Conservation (phyloP, 2,329 filamentous ascomycete genomes). For the Colletotrichum sublineola region DNA sequence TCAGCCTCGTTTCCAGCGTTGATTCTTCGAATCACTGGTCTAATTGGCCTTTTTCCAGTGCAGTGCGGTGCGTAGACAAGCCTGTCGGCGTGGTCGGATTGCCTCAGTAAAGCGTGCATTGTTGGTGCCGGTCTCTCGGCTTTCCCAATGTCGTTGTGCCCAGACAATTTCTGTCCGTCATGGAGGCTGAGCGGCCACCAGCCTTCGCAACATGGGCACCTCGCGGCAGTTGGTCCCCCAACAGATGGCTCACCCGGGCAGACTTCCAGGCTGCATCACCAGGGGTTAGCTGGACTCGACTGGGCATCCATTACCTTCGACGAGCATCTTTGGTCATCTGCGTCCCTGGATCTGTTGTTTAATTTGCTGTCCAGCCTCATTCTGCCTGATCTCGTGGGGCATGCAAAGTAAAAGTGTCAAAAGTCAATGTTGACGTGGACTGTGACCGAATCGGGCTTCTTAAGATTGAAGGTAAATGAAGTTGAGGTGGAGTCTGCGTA, state of each 20-base stretch:
- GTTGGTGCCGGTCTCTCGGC: constrained; percentile 1
- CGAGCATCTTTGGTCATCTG: constrained; percentile 23
- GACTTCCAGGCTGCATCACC: constrained; percentile 34
- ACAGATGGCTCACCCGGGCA: constrained; percentile 25
- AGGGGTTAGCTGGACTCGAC: constrained; percentile 26
- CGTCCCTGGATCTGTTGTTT: background rate
- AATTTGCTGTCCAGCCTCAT: constrained; percentile 7
- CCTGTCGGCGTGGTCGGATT: constrained; percentile 21
- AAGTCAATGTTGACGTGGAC: background rate
- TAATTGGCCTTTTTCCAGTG: background rate
- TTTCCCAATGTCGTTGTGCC: background rate
- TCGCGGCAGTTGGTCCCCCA: constrained; percentile 28
- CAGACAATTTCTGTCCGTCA: constrained; percentile 15
- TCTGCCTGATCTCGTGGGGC: constrained; percentile 18
- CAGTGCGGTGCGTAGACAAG: background rate
- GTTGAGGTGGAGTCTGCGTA: background rate
- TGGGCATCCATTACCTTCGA: constrained; percentile 34
- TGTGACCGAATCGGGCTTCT: background rate
- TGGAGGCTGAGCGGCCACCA: constrained; percentile 34
- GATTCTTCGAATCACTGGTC: background rate
- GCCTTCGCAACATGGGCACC: constrained; percentile 36
- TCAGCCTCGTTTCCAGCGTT: background rate
- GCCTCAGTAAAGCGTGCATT: constrained; percentile 15
- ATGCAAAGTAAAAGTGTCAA: background rate
- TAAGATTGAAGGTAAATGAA: background rate